Evolutionary conservation across 2,329 filamentous ascomycete genomes (phyloP).

Genomic region (Hymenoscyphus linearis): DNA sequence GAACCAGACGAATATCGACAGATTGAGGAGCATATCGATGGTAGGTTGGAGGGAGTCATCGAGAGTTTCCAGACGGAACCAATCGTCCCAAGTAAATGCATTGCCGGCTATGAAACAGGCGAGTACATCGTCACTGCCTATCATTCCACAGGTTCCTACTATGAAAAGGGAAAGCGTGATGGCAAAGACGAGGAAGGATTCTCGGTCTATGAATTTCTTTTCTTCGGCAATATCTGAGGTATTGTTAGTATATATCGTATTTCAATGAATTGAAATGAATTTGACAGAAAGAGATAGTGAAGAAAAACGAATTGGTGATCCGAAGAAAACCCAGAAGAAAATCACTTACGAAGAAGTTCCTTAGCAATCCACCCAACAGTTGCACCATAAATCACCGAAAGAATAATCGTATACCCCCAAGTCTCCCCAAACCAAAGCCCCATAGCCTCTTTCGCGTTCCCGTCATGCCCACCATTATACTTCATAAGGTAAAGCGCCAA

Average conservation of each 20-base stretch:
- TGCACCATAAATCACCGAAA: conserved; percentile 74
- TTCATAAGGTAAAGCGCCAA: conserved; percentile 79
- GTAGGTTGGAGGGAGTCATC: conserved; percentile 93
- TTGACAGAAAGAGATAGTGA: background rate
- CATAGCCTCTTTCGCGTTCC: conserved; percentile 61
- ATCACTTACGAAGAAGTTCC: conserved; percentile 67
- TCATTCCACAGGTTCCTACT: conserved; percentile 82
- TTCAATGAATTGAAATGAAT: background rate
- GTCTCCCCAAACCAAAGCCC: conserved; percentile 81
- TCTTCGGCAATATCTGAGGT: conserved; percentile 52
- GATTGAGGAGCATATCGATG: conserved; percentile 88
- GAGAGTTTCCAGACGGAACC: conserved; percentile 83
- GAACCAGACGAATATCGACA: conserved; percentile 81
- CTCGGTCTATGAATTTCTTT: conserved; percentile 55
- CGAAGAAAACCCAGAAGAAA: background rate
- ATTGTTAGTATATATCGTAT: background rate
- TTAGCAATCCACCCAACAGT: conserved; percentile 77
- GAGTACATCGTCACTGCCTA: conserved; percentile 84
- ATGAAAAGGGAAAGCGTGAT: conserved; percentile 83
- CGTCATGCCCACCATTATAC: conserved; percentile 55
- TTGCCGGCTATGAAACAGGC: conserved; percentile 93
- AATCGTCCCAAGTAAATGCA: conserved; percentile 87
- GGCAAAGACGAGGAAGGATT: conserved; percentile 47
- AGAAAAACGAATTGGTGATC: no score
- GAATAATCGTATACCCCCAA: conserved; percentile 74